Evolutionary conservation across 2,329 filamentous ascomycete genomes (phyloP), one percentile per base, ranked within the genome.

Genomic region (Pseudogymnoascus sp.): DNA sequence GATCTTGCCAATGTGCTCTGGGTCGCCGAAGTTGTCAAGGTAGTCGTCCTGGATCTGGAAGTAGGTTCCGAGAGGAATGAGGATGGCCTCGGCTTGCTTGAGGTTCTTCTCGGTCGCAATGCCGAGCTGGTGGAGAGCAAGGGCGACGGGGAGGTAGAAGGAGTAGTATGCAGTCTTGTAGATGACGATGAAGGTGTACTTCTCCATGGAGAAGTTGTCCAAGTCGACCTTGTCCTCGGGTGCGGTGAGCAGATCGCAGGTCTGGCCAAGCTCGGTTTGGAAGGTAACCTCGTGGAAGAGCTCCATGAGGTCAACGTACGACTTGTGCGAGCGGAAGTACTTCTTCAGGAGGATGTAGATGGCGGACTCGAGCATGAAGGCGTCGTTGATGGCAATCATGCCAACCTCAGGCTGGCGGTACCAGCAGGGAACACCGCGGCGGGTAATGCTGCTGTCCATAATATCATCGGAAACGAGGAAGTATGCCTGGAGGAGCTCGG

Each of bases 111-210:
- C 85, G 8, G 91, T 95, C 21, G 93, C 95, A 65, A 93, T 82
- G 73, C 91, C 87, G 69, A 93, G 85, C 78, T 92, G 89, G 81
- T 93, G 82, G 71, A 99, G 83, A 4, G 95, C 91, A 50, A 99
- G 85, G 9, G 92, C 93, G 63, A 99, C 92, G 65, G 95, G 95
- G 13, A 99, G 88, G 80, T 97, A 97, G 84, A 99, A 99, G 74
- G 90, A 96, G 83, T 99, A 99, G 82, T 96, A 99, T 61, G 95
- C 93, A 23, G 95, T 99, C 87, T 99, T 99, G 87, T 96, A 97
- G 78, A 96, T 90, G 79, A 99, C 95, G 74, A 99, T 99, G 83
- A 97, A 99, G 72, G 83, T 87, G 82, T 96, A 96, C 83, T 96
- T 99, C 67, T 93, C 84, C 77, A 97, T 83, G 76, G 87, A 92